These are phyloP conservation scores for Aureobasidium melanogenum DNA, from an alignment of 2,329 filamentous ascomycete species.

Conservation along the genomic window DNA sequence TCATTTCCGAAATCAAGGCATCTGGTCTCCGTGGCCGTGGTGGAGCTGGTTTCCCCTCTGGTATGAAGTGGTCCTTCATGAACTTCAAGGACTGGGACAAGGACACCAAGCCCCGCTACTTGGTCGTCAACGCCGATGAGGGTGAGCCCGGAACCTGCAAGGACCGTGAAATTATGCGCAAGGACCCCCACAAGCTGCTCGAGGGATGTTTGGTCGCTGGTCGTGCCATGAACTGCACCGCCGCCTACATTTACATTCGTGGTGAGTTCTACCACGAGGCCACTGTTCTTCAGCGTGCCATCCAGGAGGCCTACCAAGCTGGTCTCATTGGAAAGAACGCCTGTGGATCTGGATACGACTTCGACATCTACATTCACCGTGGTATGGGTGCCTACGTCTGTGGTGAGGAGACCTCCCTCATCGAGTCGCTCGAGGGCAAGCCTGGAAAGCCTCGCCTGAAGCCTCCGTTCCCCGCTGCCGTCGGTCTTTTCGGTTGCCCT, in stretches of 20 bases:
- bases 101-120: constrained; percentile 87
- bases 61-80: constrained; percentile 99
- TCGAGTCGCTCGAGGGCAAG: constrained; percentile 97
- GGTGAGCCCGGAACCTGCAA: constrained; percentile 99
- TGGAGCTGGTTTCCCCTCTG: constrained; percentile 95
- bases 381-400: constrained; percentile 97
- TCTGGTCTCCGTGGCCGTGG: constrained; percentile 92
- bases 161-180: constrained; percentile 99
- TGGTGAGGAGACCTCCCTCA: constrained; percentile 94
- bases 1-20: constrained; percentile 94
- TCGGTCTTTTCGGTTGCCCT: constrained; percentile 95
- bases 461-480: constrained; percentile 94
- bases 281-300: constrained; percentile 83
- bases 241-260: constrained; percentile 98
- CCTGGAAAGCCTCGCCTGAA: constrained; percentile 97
- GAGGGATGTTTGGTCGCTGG: constrained; percentile 95
- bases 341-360: constrained; percentile 93
- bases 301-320: constrained; percentile 93
- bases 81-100: constrained; percentile 99
- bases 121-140: constrained; percentile 98
- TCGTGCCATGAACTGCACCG: constrained; percentile 96
- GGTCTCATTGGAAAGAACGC: constrained; percentile 97
- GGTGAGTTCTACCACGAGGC: constrained; percentile 98
- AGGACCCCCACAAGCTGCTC: constrained; percentile 97
- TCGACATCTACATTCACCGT: constrained; percentile 93